phyloP scores from a whole-genome alignment of 352 stramenopile species.

The Peronospora farinosa region DNA sequence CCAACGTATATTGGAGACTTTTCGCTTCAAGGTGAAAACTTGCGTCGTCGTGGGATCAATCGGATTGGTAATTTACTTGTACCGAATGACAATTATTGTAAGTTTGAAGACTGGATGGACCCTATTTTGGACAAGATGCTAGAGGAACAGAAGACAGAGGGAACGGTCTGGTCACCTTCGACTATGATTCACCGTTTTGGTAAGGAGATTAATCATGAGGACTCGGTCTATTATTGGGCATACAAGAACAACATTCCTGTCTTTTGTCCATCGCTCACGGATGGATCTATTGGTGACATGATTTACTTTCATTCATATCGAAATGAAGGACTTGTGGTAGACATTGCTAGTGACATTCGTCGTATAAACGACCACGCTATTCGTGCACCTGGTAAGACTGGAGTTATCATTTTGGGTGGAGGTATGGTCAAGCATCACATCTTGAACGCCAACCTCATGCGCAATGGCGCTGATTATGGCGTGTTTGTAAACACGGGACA shows the following conservation, averaged over 20 bases:
- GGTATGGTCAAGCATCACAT: conserved; percentile 99
- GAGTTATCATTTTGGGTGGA: conserved; percentile 98
- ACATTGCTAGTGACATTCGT: conserved; percentile 97
- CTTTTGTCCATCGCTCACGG: conserved; percentile 98
- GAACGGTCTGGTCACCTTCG: conserved; percentile 93
- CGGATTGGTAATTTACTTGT: conserved; percentile 99
- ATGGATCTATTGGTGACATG: conserved; percentile 99
- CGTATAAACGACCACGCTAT: conserved; percentile 97
- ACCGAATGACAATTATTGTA: conserved; percentile 99
- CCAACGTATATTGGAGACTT: conserved; percentile 98
- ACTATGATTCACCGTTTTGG: conserved; percentile 95
- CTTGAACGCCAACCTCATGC: conserved; percentile 99
- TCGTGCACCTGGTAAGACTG: conserved; percentile 88
- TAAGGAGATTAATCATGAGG: conserved; percentile 96
- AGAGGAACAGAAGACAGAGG: conserved; percentile 93
- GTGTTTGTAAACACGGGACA: conserved; percentile 99
- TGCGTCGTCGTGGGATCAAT: conserved; percentile 96
- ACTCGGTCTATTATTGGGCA: conserved; percentile 99
- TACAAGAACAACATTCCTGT: conserved; percentile 99
- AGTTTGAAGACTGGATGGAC: conserved; percentile 95
- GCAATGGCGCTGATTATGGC: conserved; percentile 97
- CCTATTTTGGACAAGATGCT: conserved; percentile 98
- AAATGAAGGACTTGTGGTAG: conserved; percentile 93
- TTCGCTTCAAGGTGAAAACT: conserved; percentile 86
- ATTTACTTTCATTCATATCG: conserved; percentile 99